A percentile compares a stretch with the other conserved stretches of the same genome.
Conservation (phyloP, 2,329 filamentous ascomycete species). For the Chaetothyriales sp. region DNA sequence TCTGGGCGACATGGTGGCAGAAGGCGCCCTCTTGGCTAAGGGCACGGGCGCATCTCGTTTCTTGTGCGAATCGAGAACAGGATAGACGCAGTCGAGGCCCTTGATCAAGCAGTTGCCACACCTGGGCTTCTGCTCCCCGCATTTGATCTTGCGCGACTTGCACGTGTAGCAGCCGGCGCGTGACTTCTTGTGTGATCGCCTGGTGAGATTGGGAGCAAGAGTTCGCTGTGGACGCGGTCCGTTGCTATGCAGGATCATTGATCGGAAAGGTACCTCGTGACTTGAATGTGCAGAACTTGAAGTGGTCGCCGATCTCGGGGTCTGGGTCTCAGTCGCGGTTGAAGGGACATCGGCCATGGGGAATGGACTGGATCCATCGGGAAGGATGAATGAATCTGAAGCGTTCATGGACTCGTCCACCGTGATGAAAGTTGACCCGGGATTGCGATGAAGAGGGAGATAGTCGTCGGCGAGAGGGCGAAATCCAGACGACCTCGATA, state of each 20-base stretch:
- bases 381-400: background rate
- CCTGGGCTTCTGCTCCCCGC: slow-evolving; percentile 26
- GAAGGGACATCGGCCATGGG: background rate
- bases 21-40: background rate
- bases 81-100: slow-evolving; percentile 23
- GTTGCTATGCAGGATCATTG: background rate
- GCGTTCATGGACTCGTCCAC: background rate
- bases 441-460: background rate
- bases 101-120: slow-evolving; percentile 27
- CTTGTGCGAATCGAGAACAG: slow-evolving; percentile 5
- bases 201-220: slow-evolving; percentile 18
- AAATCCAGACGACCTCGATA: too few species aligned
- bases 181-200: slow-evolving; percentile 27
- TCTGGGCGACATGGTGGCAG: background rate
- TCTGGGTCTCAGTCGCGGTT: background rate
- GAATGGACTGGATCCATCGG: background rate
- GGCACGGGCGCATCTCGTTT: background rate
- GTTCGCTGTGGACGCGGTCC: slow-evolving; percentile 2
- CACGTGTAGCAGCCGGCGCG: slow-evolving; percentile 29
- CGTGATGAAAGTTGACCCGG: background rate
- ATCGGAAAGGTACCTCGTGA: background rate
- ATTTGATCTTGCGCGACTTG: slow-evolving; percentile 35
- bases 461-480: background rate
- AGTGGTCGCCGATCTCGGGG: background rate
- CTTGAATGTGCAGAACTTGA: background rate